These are phyloP conservation scores for Penicillium daleae DNA, from an alignment of 495 filamentous ascomycete genomes.

Conservation along the genomic window DNA sequence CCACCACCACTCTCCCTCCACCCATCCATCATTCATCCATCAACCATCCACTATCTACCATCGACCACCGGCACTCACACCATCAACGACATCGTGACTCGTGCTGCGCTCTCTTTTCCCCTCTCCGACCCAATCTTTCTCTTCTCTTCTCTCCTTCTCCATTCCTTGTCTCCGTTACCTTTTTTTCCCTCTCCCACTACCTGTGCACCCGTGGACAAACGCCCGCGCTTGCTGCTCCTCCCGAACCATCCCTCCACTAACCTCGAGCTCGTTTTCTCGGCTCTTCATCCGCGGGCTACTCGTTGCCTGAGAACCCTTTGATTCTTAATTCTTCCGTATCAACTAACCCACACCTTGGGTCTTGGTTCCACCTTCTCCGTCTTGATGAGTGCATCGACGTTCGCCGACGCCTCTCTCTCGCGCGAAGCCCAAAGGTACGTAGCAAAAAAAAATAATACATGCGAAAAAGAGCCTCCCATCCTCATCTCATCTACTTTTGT, in stretches of 20 bases:
- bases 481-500: neutral
- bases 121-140: conserved; percentile 23
- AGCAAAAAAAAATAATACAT: conserved; percentile 4
- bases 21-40: neutral
- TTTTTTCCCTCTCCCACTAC: conserved; percentile 13
- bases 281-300: neutral
- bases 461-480: neutral
- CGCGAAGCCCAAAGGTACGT: conserved; percentile 49
- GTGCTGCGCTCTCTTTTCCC: conserved; percentile 17
- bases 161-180: conserved; percentile 10
- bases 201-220: conserved; percentile 6
- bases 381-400: conserved; percentile 55
- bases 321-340: conserved; percentile 9
- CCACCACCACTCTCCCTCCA: neutral
- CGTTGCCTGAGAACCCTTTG: conserved; percentile 2
- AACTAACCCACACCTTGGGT: conserved; percentile 17
- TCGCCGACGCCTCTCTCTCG: conserved; percentile 49
- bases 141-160: conserved; percentile 14
- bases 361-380: conserved; percentile 35
- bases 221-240: neutral
- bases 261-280: conserved; percentile 15
- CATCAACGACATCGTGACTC: conserved; percentile 33
- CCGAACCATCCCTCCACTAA: conserved; percentile 4
- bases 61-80: conserved; percentile 20
- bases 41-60: conserved; percentile 25